Evolutionary conservation across 225 moss, liverwort and hornwort species (phyloP).

Genomic region (Pseudoscleropodium purum): DNA sequence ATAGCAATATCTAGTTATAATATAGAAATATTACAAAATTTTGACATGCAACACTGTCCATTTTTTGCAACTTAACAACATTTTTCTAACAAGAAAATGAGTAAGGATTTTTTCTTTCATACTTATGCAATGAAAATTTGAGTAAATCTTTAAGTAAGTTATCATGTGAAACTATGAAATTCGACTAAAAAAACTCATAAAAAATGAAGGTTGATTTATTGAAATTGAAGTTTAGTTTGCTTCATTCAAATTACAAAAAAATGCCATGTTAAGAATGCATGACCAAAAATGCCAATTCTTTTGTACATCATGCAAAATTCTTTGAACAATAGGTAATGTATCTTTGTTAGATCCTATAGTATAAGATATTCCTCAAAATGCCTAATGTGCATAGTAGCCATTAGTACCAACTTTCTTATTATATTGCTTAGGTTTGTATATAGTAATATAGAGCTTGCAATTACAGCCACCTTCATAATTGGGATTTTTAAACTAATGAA

Average conservation of each 20-base stretch:
- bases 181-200: background rate
- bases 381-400: no score
- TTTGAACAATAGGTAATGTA: background rate
- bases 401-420: background rate
- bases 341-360: background rate
- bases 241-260: background rate
- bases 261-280: background rate
- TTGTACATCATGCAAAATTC: background rate
- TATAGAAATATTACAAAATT: background rate
- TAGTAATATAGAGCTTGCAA: background rate
- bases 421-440: background rate
- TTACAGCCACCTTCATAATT: background rate
- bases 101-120: background rate
- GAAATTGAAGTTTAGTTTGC: background rate
- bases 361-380: background rate
- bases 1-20: background rate
- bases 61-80: background rate
- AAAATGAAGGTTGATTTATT: background rate
- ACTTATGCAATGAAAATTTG: background rate
- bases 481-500: background rate
- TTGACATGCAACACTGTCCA: accelerated
- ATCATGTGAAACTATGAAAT: no score
- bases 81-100: background rate
- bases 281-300: background rate
- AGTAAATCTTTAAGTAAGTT: background rate